These are phyloP conservation scores for Jackrogersella multiformis DNA, from an alignment of 495 filamentous ascomycete species.

Conservation along the genomic window DNA sequence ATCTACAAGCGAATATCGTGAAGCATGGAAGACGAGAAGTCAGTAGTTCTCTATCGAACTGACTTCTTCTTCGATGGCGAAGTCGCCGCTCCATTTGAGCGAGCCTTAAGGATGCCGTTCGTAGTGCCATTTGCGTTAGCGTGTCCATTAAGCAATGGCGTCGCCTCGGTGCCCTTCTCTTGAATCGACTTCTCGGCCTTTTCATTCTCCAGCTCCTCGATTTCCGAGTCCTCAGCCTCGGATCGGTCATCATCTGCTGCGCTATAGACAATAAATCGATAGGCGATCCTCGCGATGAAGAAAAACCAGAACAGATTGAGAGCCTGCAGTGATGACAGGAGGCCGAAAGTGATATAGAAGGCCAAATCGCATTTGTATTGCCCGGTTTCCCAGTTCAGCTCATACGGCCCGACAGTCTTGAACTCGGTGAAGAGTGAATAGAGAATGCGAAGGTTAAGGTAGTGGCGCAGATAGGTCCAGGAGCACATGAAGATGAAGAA, in stretches of 20 bases:
- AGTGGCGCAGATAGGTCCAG: constrained; percentile 95
- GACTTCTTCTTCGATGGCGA: constrained; percentile 30
- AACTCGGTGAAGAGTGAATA: constrained; percentile 88
- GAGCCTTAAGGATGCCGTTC: constrained; percentile 35
- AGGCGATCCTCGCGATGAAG: constrained; percentile 79
- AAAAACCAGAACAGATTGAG: constrained; percentile 91
- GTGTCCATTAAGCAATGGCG: constrained; percentile 38
- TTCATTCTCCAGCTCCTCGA: constrained; percentile 51
- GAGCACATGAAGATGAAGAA: constrained; percentile 82
- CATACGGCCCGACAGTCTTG: constrained; percentile 85
- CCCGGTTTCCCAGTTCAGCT: constrained; percentile 82
- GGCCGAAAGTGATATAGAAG: constrained; percentile 73
- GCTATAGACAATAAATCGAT: constrained; percentile 60
- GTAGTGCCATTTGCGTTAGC: constrained; percentile 27
- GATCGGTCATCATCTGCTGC: constrained; percentile 62
- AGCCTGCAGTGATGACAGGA: constrained; percentile 78
- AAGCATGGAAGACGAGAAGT: constrained; percentile 8
- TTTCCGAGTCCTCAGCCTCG: constrained; percentile 60
- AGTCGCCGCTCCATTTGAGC: constrained; percentile 36
- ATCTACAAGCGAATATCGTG: constrained; percentile 41
- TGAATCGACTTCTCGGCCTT: constrained; percentile 27
- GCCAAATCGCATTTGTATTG: constrained; percentile 85
- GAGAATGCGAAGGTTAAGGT: constrained; percentile 88
- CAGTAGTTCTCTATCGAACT: constrained; percentile 17
- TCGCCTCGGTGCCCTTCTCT: constrained; percentile 6